phyloP scores from a whole-genome alignment of 2,329 filamentous ascomycete genomes.

The Boeremia exigua region DNA sequence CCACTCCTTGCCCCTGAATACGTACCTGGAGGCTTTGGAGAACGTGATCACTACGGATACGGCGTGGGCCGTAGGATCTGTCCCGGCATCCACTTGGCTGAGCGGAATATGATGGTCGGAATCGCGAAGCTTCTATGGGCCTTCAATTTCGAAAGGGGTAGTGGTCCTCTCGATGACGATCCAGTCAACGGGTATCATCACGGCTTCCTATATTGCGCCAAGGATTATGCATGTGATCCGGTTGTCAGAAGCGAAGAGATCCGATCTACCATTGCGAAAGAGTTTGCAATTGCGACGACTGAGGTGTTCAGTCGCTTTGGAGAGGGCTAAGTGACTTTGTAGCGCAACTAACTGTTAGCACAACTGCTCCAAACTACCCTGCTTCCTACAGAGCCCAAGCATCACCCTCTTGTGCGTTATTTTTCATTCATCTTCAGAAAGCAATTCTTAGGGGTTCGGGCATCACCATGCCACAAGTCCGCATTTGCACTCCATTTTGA shows the following conservation, averaged over 20 bases:
- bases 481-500: neutral
- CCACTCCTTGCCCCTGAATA: conserved; percentile 18
- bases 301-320: conserved; percentile 1
- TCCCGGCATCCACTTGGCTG: conserved; percentile 44
- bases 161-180: neutral
- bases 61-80: conserved; percentile 47
- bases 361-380: neutral
- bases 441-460: neutral
- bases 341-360: neutral
- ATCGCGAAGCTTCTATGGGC: conserved; percentile 7
- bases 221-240: conserved; percentile 1
- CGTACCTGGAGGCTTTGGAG: conserved; percentile 16
- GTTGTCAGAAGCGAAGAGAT: conserved; percentile 2
- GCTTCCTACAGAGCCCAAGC: neutral
- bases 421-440: neutral
- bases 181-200: conserved; percentile 2
- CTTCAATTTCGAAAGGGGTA: conserved; percentile 2
- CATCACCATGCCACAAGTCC: neutral
- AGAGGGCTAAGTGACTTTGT: neutral
- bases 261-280: neutral
- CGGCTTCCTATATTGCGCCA: conserved; percentile 5
- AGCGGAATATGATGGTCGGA: conserved; percentile 31
- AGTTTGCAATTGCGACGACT: neutral
- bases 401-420: neutral
- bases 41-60: conserved; percentile 45